Base-by-base conservation (phyloP, 2,329 filamentous ascomycete genomes). In the Pezicula carpinea region DNA sequence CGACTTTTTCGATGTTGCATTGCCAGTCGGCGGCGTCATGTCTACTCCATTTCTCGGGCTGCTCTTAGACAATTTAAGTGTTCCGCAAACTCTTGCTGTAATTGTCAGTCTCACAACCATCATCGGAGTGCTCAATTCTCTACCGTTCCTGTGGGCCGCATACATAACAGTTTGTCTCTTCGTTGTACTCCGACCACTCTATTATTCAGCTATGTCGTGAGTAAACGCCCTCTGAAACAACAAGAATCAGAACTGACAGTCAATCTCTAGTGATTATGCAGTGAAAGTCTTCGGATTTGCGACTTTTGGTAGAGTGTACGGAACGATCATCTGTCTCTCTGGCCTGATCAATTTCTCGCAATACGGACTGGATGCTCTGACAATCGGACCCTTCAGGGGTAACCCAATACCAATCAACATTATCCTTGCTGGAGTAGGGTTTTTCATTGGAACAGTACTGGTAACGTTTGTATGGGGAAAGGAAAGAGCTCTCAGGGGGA, bases 261-360 rank as follows among this genome's bases (percentile, higher is more conserved):
- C 8, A 29, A 5, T 10, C 4, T 29, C 10, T 29, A 29, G 26
- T 10, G 90, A 96, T 68, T 95, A 95, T 65, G 80, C 82, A 17
- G 89, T 89, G 51, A 95, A 95, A 68, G 89, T 96, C 31, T 96
- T 96, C 64, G 90, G 90, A 13, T 95, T 95, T 69, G 77, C 83
- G 51, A 95, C 89, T 0, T 96, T 96, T 57, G 90, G 90, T 38
- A 95, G 88, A 48, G 89, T 96, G 14, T 96, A 96, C 66, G 90
- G 90, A 10, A 76, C 91, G 17, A 87, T 95, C 55, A 95, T 96
- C 57, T 95, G 88, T 66, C 69, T 92, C 1, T 85, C 89, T 0
- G 90, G 91, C 0, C 65, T 96, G 1, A 76, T 90, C 60, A 95
- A 95, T 66, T 91, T 96, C 60, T 79, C 80, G 1, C 89, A 95